phyloP scores from a whole-genome alignment of 2,329 filamentous ascomycete genomes.

The Tympanopsis confertula region DNA sequence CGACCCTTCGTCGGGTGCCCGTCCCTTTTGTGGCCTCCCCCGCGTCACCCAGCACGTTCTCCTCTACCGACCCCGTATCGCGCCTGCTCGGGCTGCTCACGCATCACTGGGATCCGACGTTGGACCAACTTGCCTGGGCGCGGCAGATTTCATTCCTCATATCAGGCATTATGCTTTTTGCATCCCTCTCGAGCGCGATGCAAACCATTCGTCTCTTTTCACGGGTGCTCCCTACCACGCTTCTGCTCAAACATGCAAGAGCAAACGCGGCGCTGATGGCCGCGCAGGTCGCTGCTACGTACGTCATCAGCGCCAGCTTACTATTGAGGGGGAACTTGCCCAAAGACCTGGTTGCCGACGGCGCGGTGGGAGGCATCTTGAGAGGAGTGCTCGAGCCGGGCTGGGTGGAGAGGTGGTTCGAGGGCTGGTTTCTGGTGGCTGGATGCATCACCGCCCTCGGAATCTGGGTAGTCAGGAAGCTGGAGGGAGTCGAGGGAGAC shows the following conservation, averaged over 20 bases:
- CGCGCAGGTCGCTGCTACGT: constrained; percentile 71
- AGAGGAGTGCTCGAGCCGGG: constrained; percentile 62
- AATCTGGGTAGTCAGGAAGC: constrained; percentile 58
- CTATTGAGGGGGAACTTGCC: constrained; percentile 71
- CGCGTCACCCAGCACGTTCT: constrained; percentile 34
- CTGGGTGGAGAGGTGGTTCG: constrained; percentile 76
- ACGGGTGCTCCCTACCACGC: constrained; percentile 52
- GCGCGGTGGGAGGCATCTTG: constrained; percentile 66
- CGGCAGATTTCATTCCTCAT: constrained; percentile 76
- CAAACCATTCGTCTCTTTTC: constrained; percentile 76
- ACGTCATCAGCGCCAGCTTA: constrained; percentile 71
- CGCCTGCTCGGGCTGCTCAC: constrained; percentile 70
- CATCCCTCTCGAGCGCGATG: constrained; percentile 71
- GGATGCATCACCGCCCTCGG: constrained; percentile 56
- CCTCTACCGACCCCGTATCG: constrained; percentile 71
- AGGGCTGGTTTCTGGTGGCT: constrained; percentile 70
- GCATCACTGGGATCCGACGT: constrained; percentile 70
- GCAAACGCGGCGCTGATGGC: constrained; percentile 71
- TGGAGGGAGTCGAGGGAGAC: too few species aligned
- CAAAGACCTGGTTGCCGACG: constrained; percentile 51
- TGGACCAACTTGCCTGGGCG: constrained; percentile 74
- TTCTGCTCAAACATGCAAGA: constrained; percentile 60
- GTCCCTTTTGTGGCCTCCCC: constrained; percentile 23
- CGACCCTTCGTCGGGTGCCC: constrained; percentile 48
- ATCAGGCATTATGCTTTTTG: constrained; percentile 70